phyloP scores from a whole-genome alignment of 345 rosid species.

The Citrus maxima region DNA sequence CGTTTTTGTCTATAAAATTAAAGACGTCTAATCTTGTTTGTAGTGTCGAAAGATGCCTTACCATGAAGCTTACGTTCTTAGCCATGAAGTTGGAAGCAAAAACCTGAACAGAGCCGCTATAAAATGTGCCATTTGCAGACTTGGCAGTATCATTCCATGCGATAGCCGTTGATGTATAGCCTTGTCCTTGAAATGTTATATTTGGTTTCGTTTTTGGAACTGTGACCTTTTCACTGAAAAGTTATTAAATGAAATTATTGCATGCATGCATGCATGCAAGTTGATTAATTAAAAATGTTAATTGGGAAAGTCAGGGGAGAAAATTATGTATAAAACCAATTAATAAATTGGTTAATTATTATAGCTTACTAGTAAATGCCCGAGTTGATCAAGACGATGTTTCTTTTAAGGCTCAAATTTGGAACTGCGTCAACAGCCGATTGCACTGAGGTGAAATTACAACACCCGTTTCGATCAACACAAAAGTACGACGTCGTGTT shows the following conservation, averaged over 20 bases:
- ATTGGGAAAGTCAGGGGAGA: too few species aligned
- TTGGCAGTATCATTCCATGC: slow-evolving; percentile 87
- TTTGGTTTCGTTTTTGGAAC: slow-evolving; percentile 65
- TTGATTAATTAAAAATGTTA: background rate
- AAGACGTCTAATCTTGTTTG: background rate
- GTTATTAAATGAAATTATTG: background rate
- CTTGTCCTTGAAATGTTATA: slow-evolving; percentile 89
- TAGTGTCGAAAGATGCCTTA: slow-evolving; percentile 15
- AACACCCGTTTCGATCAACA: slow-evolving; percentile 77
- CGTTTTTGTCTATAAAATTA: too few species aligned
- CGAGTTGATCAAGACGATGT: slow-evolving; percentile 72
- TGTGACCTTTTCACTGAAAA: slow-evolving; percentile 67
- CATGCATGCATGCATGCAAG: background rate
- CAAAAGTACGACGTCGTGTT: slow-evolving; percentile 59
- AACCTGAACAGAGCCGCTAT: slow-evolving; percentile 77
- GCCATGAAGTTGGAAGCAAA: slow-evolving; percentile 74
- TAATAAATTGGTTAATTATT: too few species aligned
- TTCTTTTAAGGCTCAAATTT: slow-evolving; percentile 56
- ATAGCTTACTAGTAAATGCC: slow-evolving; percentile 76
- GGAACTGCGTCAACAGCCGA: slow-evolving; percentile 64
- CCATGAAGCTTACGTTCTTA: slow-evolving; percentile 91
- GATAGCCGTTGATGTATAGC: slow-evolving; percentile 70
- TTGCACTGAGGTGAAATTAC: slow-evolving; percentile 85
- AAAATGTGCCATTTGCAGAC: slow-evolving; percentile 73
- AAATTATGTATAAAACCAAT: background rate